Conservation (phyloP, 2,329 filamentous ascomycete genomes). For the Aulographum hederae region DNA sequence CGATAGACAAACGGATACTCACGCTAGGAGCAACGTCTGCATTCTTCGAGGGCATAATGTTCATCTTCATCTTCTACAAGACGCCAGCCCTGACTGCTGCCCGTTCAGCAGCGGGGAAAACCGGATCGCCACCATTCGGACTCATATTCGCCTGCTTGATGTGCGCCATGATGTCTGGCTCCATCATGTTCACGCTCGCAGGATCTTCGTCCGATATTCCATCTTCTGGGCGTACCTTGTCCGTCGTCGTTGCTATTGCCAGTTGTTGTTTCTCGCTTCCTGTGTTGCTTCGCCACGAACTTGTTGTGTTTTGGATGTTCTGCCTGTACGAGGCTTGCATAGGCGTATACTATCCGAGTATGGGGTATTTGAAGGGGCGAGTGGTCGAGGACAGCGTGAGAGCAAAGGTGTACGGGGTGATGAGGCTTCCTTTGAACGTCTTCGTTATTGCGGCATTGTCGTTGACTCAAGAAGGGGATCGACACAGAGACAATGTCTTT, state of each 20-base stretch:
- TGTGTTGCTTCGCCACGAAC: no score
- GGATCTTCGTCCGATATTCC: conserved; percentile 16
- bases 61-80: conserved; percentile 46
- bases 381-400: conserved; percentile 36
- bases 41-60: conserved; percentile 43
- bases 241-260: no score
- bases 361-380: conserved; percentile 34
- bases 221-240: no score
- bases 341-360: conserved; percentile 38
- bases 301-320: no score
- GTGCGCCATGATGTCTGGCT: conserved; percentile 41
- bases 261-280: no score
- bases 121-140: conserved; percentile 23
- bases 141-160: conserved; percentile 40
- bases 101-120: conserved; percentile 5
- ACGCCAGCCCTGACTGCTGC: conserved; percentile 29
- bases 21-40: conserved; percentile 33
- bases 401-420: conserved; percentile 35
- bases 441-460: conserved; percentile 34
- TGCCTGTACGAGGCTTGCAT: conserved; percentile 39
- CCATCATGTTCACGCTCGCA: conserved; percentile 29
- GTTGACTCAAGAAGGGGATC: conserved; percentile 22
- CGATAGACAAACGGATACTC: conserved; percentile 27
- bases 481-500: conserved; percentile 14
- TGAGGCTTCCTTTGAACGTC: conserved; percentile 40